A percentile compares a stretch with the other conserved stretches of the same genome.
These are phyloP conservation scores for Coemansia sp. DNA, from an alignment of 371 early-diverging fungal species.

Conservation along the genomic window DNA sequence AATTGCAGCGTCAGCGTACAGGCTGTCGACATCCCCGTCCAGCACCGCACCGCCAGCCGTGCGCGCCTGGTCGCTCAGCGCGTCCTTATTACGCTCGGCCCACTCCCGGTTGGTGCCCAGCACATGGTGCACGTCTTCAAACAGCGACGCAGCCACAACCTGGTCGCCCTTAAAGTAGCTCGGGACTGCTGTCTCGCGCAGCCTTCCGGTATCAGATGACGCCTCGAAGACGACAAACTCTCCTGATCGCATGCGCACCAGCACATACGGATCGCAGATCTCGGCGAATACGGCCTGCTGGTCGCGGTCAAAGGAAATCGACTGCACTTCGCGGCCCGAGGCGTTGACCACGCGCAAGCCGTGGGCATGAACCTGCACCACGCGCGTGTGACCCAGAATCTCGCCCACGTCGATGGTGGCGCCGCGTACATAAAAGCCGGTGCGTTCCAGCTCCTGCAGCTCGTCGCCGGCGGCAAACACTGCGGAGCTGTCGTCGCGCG, in stretches of 20 bases:
- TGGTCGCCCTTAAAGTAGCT: slow-evolving; percentile 1
- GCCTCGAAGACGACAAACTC: slow-evolving; percentile 63
- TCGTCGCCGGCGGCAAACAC: slow-evolving; percentile 83
- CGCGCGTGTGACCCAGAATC: slow-evolving; percentile 23
- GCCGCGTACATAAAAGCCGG: slow-evolving; percentile 73
- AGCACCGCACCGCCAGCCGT: not conserved
- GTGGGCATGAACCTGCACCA: slow-evolving; percentile 30
- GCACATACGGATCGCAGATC: slow-evolving; percentile 78
- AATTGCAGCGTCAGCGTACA: slow-evolving; percentile 27
- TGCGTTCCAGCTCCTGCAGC: slow-evolving; percentile 72
- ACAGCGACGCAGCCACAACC: slow-evolving; percentile 23
- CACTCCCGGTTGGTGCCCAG: slow-evolving; percentile 33
- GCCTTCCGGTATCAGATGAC: slow-evolving; percentile 49
- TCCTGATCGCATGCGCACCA: slow-evolving; percentile 69
- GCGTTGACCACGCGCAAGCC: slow-evolving; percentile 26
- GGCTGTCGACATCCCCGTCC: slow-evolving; percentile 36
- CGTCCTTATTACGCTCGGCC: slow-evolving; percentile 36
- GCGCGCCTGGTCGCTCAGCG: slow-evolving; percentile 5
- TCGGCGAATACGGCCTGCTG: slow-evolving; percentile 57
- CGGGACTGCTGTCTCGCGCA: slow-evolving; percentile 20
- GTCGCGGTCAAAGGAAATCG: slow-evolving; percentile 9
- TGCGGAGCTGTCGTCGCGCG: slow-evolving; percentile 51
- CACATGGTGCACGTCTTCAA: slow-evolving; percentile 31
- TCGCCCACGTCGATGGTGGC: slow-evolving; percentile 63
- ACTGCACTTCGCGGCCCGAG: slow-evolving; percentile 26